Percentiles rank a stretch among this genome's conserved stretches.
These are phyloP conservation scores for Salix viminalis DNA, from an alignment of 345 rosid species.

Conservation along the genomic window DNA sequence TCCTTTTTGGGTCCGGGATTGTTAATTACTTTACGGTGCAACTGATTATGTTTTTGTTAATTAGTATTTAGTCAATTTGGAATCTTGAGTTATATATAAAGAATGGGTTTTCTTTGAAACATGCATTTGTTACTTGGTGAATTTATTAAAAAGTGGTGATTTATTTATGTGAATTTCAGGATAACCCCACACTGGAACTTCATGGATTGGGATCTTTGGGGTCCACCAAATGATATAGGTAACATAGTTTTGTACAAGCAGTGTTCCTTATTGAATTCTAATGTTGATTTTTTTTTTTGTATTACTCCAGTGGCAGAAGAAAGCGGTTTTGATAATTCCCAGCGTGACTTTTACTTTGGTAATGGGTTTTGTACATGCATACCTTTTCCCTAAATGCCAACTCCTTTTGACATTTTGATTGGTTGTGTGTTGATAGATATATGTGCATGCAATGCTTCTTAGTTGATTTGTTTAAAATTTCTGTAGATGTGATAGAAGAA, in stretches of 20 bases:
- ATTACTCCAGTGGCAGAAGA: conserved; percentile 35
- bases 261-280: conserved; percentile 7
- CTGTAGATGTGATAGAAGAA: conserved; percentile 59
- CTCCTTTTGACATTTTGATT: neutral
- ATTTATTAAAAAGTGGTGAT: neutral
- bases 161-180: conserved; percentile 1
- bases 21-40: neutral
- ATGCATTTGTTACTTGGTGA: neutral
- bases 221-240: conserved; percentile 41
- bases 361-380: conserved; percentile 41
- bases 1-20: neutral
- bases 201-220: conserved; percentile 61
- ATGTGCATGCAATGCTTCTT: conserved; percentile 1
- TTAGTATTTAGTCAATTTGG: neutral
- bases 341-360: conserved; percentile 41
- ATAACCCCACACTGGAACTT: neutral
- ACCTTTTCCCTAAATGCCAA: neutral
- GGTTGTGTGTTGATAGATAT: neutral
- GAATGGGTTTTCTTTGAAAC: neutral
- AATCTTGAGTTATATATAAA: neutral
- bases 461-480: neutral
- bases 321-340: conserved; percentile 11
- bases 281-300: neutral
- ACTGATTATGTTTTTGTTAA: too few species aligned
- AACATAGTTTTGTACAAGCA: neutral